These are phyloP conservation scores for Aureobasidium namibiae DNA, from an alignment of 2,329 filamentous ascomycete genomes.

Conservation along the genomic window DNA sequence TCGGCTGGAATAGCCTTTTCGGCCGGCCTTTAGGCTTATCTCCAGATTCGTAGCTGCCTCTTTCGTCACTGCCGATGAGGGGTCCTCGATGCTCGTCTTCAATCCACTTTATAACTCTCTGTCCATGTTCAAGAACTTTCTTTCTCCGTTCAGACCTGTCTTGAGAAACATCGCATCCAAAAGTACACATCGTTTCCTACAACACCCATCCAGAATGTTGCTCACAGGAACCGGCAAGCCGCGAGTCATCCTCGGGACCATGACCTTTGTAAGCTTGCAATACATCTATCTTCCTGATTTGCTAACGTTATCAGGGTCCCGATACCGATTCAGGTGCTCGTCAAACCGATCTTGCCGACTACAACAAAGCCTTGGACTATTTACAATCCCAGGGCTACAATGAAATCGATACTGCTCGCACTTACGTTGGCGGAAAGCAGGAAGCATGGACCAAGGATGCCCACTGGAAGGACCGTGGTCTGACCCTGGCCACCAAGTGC, in stretches of 20 bases:
- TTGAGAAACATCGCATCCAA: neutral
- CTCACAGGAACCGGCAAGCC: constrained; percentile 43
- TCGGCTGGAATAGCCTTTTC: neutral
- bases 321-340: constrained; percentile 56
- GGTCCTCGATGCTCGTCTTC: neutral
- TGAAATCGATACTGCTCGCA: constrained; percentile 75
- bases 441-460: constrained; percentile 71
- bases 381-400: constrained; percentile 73
- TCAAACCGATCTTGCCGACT: constrained; percentile 62
- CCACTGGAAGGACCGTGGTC: constrained; percentile 68
- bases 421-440: constrained; percentile 64
- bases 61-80: constrained; percentile 5
- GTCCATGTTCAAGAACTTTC: neutral
- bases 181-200: neutral
- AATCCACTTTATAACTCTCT: neutral
- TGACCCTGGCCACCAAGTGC: constrained; percentile 70
- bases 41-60: constrained; percentile 6
- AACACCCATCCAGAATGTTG: constrained; percentile 26
- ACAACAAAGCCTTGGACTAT: constrained; percentile 63
- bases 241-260: constrained; percentile 72
- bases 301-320: constrained; percentile 32
- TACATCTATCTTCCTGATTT: neutral
- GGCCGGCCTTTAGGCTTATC: constrained; percentile 1
- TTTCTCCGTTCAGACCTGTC: neutral
- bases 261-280: constrained; percentile 60